Conservation (phyloP, 2,329 filamentous ascomycete species). For the Metarhizium album region DNA sequence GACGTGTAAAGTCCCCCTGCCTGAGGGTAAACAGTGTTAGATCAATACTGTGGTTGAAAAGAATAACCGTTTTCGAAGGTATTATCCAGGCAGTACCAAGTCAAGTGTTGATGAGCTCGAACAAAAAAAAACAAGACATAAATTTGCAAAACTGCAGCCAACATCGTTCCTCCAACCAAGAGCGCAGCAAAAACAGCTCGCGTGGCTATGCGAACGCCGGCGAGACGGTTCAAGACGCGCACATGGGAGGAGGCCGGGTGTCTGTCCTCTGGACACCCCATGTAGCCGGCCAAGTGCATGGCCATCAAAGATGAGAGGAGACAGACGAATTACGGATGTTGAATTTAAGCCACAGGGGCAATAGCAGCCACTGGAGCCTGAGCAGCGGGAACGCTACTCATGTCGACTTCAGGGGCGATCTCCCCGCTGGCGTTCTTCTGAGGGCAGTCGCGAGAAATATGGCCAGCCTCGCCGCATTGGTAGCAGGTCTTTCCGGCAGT, state of each 20-base stretch:
- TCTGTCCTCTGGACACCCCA: constrained; percentile 4
- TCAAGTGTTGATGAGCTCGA: background rate
- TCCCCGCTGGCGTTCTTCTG: constrained; percentile 51
- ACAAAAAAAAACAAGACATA: constrained; percentile 1
- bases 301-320: background rate
- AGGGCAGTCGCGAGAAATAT: constrained; percentile 92
- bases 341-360: constrained; percentile 27
- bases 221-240: background rate
- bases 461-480: constrained; percentile 87
- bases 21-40: constrained; percentile 13
- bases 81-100: constrained; percentile 8
- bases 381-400: constrained; percentile 25
- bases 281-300: background rate
- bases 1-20: constrained; percentile 17
- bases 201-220: background rate
- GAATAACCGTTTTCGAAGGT: constrained; percentile 19
- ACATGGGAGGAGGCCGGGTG: background rate
- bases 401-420: constrained; percentile 32
- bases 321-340: constrained; percentile 8
- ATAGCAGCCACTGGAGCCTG: constrained; percentile 35
- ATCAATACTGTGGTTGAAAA: constrained; percentile 17
- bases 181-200: background rate
- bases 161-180: background rate
- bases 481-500: constrained; percentile 98
- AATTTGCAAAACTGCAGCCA: background rate